Evolutionary conservation across 208 protist genomes (phyloP), one percentile per base, ranked within the genome.

Genomic region (Crithidia acanthocephali): DNA sequence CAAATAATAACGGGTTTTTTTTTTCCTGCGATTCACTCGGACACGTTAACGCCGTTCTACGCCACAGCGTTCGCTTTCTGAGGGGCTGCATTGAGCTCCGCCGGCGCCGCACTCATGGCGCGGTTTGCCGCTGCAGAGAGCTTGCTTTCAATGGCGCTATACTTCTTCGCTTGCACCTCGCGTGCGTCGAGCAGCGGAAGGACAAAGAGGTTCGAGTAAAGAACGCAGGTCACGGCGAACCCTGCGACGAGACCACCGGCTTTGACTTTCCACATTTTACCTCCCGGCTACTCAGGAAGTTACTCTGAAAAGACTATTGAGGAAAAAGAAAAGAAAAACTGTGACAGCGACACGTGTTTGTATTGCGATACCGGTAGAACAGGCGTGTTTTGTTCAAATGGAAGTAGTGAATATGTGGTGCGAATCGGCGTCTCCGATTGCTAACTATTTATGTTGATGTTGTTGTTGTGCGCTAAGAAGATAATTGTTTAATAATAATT

Each of bases 231-330:
- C 5, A 76, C 23, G n/a, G 62, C 40, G 48, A 87, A 77, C 1
- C 87, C 87, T 15, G 85, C 61, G 32, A 80, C 57, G 51, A 93
- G 73, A 0, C 87, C 87, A 28, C 74, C 73, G 18, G 77, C 22
- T 76, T 86, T 86, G 9, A 93, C 58, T 10, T 74, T 44, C 37
- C 88, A 73, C 87, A 93, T 86, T n/a, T n/a, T n/a, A n/a, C n/a
- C n/a, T n/a, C n/a, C n/a, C n/a, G n/a, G n/a, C n/a, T n/a, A n/a
- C n/a, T n/a, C n/a, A n/a, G n/a, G n/a, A n/a, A n/a, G n/a, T n/a
- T n/a, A n/a, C n/a, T n/a, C n/a, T n/a, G n/a, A n/a, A n/a, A n/a
- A n/a, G n/a, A n/a, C n/a, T n/a, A n/a, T n/a, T n/a, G n/a, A n/a
- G n/a, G n/a, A n/a, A n/a, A n/a, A n/a, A n/a, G n/a, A n/a, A n/a